Base-by-base conservation (phyloP, 106 monocot species). In the Dioscorea dumetorum region DNA sequence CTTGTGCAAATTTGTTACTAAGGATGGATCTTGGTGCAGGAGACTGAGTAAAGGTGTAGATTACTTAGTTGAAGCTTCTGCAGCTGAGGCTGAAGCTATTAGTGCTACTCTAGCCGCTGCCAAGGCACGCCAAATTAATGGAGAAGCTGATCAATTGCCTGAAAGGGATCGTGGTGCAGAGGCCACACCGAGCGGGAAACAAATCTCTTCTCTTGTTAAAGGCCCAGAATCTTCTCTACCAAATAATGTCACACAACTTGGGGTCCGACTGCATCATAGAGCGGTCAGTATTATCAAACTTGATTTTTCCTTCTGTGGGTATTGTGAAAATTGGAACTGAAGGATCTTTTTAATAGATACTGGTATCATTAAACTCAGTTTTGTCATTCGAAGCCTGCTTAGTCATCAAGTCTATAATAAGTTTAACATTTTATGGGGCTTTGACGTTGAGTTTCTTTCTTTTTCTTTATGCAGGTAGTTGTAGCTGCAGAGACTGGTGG, bases 21-120 rank as follows among this genome's bases (percentile, higher is more conserved):
- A 70, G 61, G 67, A 74, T 59, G 24, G 22, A 33, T 63, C 67
- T 66, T 69, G 63, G 41, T 71, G 33, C 69, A 91, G 95, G 78
- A 91, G 84, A 83, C 67, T 89, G 63, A 89, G 66, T 72, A 99
- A 92, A 84, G 97, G 91, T 69, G 83, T 92, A 24, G 97, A 99
- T 33, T 88, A 89, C 72, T 70, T 99, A 67, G 91, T 99, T 72
- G 88, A 99, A 83, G 92, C 92, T 59, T 92, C 97, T 24, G 89
- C 97, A 62, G 97, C 97, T 33, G 97, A 99, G 63, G 97, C 97
- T 60, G 97, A 99, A 61, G 97, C 97, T 77, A 99, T 99, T 68
- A 92, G 85, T 79, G 97, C 97, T 50, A 76, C 97, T 60, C 70
- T 99, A 69, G 97, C 97, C 70, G 97, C 97, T 74, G 97, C 87